phyloP scores from a whole-genome alignment of 495 filamentous ascomycete genomes.

The Neurospora sp. region DNA sequence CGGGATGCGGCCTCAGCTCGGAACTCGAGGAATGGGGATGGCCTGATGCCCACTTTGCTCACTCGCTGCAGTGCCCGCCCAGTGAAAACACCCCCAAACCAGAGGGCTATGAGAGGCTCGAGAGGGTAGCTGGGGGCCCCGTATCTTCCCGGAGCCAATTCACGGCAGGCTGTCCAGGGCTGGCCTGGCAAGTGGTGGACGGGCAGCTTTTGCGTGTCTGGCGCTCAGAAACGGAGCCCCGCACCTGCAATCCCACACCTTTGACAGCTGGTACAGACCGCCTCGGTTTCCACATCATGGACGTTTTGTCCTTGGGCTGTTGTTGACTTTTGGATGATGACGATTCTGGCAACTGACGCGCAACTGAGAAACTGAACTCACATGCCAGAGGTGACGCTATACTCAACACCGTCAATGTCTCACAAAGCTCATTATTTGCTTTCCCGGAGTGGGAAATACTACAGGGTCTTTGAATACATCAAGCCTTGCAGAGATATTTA shows the following conservation, averaged over 20 bases:
- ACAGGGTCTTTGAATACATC: background rate
- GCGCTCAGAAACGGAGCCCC: conserved; percentile 1
- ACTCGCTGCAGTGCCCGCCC: background rate
- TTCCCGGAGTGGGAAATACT: background rate
- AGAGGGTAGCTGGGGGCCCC: conserved; percentile 2
- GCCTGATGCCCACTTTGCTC: conserved; percentile 15
- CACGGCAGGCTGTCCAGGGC: background rate
- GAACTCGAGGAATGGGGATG: conserved; percentile 15
- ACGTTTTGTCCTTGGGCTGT: background rate
- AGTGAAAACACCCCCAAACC: background rate
- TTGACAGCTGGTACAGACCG: background rate
- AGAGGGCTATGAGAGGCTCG: background rate
- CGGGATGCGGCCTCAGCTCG: conserved; percentile 12
- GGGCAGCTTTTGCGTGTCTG: background rate
- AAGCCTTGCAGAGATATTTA: background rate
- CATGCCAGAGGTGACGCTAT: background rate
- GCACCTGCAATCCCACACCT: background rate
- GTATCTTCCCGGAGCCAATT: conserved; percentile 1
- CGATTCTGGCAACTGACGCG: background rate
- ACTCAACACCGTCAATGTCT: background rate
- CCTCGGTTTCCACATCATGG: background rate
- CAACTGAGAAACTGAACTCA: background rate
- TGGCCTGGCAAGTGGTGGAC: background rate
- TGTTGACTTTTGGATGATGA: background rate
- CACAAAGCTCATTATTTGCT: background rate